Conservation (phyloP, 352 stramenopile species). For the Pythium inflatum region DNA sequence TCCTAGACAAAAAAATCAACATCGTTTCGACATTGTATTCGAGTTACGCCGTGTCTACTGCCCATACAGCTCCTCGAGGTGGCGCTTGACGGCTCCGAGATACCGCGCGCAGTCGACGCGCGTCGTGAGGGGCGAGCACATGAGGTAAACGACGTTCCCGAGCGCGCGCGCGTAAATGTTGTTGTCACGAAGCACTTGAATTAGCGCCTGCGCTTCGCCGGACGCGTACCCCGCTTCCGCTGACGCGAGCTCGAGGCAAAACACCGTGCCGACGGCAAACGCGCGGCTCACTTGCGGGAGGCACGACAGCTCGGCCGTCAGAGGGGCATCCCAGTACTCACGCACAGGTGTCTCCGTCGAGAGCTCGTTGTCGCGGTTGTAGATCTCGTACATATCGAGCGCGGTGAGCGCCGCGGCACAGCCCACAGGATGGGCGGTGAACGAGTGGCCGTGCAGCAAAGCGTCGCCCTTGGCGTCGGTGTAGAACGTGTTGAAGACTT, state of each 20-base stretch:
- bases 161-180: constrained; percentile 80
- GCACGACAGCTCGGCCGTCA: constrained; percentile 55
- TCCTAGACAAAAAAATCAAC: constrained; percentile 34
- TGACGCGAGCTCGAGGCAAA: constrained; percentile 72
- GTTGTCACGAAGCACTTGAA: constrained; percentile 61
- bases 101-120: constrained; percentile 65
- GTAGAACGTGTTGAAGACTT: constrained; percentile 92
- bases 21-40: not conserved
- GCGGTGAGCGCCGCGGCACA: constrained; percentile 89
- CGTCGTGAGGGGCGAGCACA: constrained; percentile 81
- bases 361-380: constrained; percentile 38
- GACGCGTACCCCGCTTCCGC: constrained; percentile 68
- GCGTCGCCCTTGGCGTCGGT: constrained; percentile 85
- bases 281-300: constrained; percentile 58
- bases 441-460: constrained; percentile 92
- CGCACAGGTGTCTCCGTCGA: constrained; percentile 28
- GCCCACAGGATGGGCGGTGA: constrained; percentile 90
- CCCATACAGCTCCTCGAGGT: constrained; percentile 52
- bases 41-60: not conserved
- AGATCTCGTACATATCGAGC: constrained; percentile 86
- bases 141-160: constrained; percentile 86
- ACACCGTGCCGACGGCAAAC: constrained; percentile 81
- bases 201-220: constrained; percentile 61
- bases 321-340: constrained; percentile 62
- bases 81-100: constrained; percentile 46